A percentile compares a stretch with the other conserved stretches of the same genome.
Conservation (phyloP, 345 rosid species). For the Salix exigua region DNA sequence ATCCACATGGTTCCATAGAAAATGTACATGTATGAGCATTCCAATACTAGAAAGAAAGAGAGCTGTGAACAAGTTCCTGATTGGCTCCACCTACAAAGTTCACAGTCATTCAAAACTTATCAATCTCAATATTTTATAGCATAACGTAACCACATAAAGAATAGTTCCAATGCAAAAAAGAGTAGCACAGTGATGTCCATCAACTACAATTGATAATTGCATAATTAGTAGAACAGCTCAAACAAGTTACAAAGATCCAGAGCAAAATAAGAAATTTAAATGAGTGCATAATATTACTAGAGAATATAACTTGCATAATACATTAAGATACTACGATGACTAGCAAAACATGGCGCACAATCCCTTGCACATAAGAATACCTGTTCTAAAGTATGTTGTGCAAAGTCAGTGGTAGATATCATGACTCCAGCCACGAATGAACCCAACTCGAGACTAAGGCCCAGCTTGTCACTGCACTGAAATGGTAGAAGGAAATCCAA, state of each 20-base stretch:
- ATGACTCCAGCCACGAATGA: conserved; percentile 98
- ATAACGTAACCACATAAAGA: background rate
- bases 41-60: conserved; percentile 97
- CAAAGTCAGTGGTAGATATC: conserved; percentile 95
- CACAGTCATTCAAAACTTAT: background rate
- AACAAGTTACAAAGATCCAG: background rate
- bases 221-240: background rate
- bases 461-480: conserved; percentile 99
- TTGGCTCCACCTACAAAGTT: conserved; percentile 81
- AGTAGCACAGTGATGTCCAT: background rate
- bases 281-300: background rate
- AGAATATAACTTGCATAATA: background rate
- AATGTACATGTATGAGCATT: conserved; percentile 94
- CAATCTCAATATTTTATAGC: background rate
- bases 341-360: background rate
- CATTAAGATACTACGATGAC: background rate
- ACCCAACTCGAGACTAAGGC: conserved; percentile 98
- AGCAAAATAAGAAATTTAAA: background rate
- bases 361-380: conserved; percentile 31
- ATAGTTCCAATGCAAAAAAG: background rate
- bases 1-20: conserved; percentile 98
- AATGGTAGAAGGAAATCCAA: conserved; percentile 29
- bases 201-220: background rate
- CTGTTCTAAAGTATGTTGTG: conserved; percentile 96
- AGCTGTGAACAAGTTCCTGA: conserved; percentile 91